Evolutionary conservation across 2,329 filamentous ascomycete genomes (phyloP).

Genomic region (Aureobasidium zeae): DNA sequence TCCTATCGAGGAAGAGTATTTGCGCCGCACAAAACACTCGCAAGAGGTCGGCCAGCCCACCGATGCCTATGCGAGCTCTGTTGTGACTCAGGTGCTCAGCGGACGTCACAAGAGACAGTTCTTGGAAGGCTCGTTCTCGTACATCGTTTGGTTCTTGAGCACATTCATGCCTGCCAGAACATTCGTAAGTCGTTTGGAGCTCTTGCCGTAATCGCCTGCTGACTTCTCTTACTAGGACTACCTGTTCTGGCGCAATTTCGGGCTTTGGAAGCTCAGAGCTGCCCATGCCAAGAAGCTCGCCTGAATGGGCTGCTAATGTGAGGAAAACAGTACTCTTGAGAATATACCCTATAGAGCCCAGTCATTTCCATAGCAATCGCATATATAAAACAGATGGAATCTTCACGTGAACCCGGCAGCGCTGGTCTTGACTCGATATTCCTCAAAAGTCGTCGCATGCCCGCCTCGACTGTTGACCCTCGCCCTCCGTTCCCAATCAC

Average conservation of each 20-base stretch:
- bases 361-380: too few relatives aligned
- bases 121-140: slow-evolving; percentile 46
- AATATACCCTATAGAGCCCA: too few relatives aligned
- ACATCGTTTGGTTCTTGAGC: slow-evolving; percentile 40
- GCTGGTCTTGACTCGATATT: slow-evolving; percentile 36
- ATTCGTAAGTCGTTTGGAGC: slow-evolving; percentile 25
- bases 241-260: slow-evolving; percentile 44
- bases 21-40: slow-evolving; percentile 43
- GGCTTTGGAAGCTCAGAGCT: slow-evolving; percentile 37
- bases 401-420: slow-evolving; percentile 27
- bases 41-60: slow-evolving; percentile 46
- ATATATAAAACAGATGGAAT: too few relatives aligned
- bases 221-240: slow-evolving; percentile 30
- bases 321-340: too few relatives aligned
- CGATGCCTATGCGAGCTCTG: slow-evolving; percentile 45
- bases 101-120: slow-evolving; percentile 33
- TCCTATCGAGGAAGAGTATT: slow-evolving; percentile 44
- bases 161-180: slow-evolving; percentile 39
- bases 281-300: slow-evolving; percentile 23
- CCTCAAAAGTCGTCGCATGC: slow-evolving; percentile 35
- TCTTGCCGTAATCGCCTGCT: slow-evolving; percentile 21
- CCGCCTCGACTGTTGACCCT: slow-evolving; percentile 24
- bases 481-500: slow-evolving; percentile 22
- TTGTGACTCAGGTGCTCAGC: slow-evolving; percentile 44
- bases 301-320: background rate